These are phyloP conservation scores for Cystobasidium pallidum DNA, from an alignment of 1,284 basidiomycete species.

Conservation along the genomic window DNA sequence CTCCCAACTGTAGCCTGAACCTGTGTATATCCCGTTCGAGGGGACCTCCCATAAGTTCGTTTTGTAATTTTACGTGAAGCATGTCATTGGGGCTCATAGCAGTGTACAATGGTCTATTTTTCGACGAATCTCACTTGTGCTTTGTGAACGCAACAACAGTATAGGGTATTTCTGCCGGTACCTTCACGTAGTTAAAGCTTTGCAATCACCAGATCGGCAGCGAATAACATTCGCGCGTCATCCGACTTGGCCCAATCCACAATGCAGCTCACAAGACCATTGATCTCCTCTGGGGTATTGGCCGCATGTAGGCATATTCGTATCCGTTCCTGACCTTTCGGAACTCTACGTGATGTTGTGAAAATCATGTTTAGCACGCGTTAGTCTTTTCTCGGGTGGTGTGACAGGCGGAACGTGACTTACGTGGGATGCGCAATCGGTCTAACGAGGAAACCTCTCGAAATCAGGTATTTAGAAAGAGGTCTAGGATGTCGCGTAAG, in stretches of 20 bases:
- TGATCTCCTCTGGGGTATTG: conserved; percentile 69
- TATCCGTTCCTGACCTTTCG: conserved; percentile 77
- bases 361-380: no score
- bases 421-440: conserved; percentile 72
- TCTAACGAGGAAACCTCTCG: conserved; percentile 69
- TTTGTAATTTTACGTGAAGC: no score
- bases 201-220: background rate
- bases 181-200: conserved; percentile 3
- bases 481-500: conserved; percentile 73
- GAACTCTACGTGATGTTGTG: conserved; percentile 64
- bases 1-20: no score
- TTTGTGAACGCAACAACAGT: background rate
- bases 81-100: no score
- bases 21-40: no score
- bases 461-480: conserved; percentile 68
- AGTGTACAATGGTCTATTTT: no score
- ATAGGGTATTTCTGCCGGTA: background rate
- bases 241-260: conserved; percentile 61
- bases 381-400: no score
- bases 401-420: no score
- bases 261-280: conserved; percentile 62
- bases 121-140: background rate
- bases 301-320: conserved; percentile 79
- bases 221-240: conserved; percentile 12
- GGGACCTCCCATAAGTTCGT: no score